Evolutionary conservation across 805 yeast species (phyloP), one percentile per base, ranked within the genome.

Genomic region (Ogataea methanolica): DNA sequence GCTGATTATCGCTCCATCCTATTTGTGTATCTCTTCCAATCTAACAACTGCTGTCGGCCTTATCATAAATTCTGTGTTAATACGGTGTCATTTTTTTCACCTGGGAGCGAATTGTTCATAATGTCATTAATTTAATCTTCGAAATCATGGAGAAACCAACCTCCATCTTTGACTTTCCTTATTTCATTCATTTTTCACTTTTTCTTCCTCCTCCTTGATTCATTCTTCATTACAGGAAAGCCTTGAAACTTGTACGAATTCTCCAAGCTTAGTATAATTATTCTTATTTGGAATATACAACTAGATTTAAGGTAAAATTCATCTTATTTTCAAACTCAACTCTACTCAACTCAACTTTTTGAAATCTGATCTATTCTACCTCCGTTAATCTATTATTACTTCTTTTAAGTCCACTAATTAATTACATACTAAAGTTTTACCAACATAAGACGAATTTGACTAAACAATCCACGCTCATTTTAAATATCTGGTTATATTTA

Each of bases 301-400:
- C 33, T 23, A n/a, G 17, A 33, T 34, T 7, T 4, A 16, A 39
- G 26, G 41, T 14, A 26, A 23, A 16, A 9, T 17, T 21, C 6
- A 26, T 22, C 16, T 14, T 19, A 41, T 19, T 21, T 22, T n/a
- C 34, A 22, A 41, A 35, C n/a, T 3, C 21, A 35, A 35, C 39
- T 43, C 45, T 36, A 37, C 41, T 43, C 44, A 43, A 43, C 46
- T 47, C 46, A 47, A 40, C 50, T 47, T 44, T 40, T 40, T n/a
- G 11, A 17, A 9, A 12, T 17, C 12, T 40, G 31, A 16, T 23
- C 22, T 31, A 34, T 31, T 17, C 17, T 31, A 8, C 17, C 31
- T 31, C 23, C 31, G 9, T 16, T 17, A 17, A 16, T 17, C 19
- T 12, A 36, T 19, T 7, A 17, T 21, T 12, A 23, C 8, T 38